Evolutionary conservation across 225 moss, liverwort and hornwort genomes (phyloP), one percentile per base, ranked within the genome.

Genomic region (Pseudoscleropodium purum): DNA sequence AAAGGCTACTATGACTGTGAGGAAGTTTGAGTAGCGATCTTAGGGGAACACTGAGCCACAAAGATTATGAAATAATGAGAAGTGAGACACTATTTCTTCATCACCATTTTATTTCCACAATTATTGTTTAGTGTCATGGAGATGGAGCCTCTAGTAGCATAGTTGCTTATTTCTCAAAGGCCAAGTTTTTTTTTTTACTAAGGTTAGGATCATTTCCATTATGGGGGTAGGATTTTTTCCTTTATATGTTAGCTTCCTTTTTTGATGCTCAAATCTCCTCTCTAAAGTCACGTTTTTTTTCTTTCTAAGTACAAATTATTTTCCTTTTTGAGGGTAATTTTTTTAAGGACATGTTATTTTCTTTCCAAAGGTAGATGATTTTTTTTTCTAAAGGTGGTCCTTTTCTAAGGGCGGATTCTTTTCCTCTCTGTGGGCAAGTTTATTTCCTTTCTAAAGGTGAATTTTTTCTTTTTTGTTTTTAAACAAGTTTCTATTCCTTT

Each of bases 211-310:
- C 10, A 73, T 43, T 16, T 73, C 17, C 2, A 73, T 43, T 29
- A 15, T 15, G 1, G 5, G 0, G 3, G 8, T 4, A 29, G 0
- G 43, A 15, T 43, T 27, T 15, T 27, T 43, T 73, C 0, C 3
- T 73, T 73, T 73, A 73, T 2, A 73, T 29, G 9, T 8, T 41
- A 14, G 8, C 15, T 41, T 72, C 5, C 1, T 5, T 41, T 72
- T 26, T 27, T 15, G 9, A 27, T 2, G 9, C 27, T 2, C 1
- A 1, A 0, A 5, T 7, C 5, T 72, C 15, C 0, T 41, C 1
- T 41, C 26, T 21, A 43, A 43, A 26, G 7, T 43, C 0, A 10
- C 0, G 5, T n/a, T 27, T 43, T 1, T 27, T 27, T 43, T 45
- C 15, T 41, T 74, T 74, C 1, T 29, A 1, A 30, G 0, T 5